Evolutionary conservation across 2,329 filamentous ascomycete genomes (phyloP).

Genomic region (Colletotrichum musicola): DNA sequence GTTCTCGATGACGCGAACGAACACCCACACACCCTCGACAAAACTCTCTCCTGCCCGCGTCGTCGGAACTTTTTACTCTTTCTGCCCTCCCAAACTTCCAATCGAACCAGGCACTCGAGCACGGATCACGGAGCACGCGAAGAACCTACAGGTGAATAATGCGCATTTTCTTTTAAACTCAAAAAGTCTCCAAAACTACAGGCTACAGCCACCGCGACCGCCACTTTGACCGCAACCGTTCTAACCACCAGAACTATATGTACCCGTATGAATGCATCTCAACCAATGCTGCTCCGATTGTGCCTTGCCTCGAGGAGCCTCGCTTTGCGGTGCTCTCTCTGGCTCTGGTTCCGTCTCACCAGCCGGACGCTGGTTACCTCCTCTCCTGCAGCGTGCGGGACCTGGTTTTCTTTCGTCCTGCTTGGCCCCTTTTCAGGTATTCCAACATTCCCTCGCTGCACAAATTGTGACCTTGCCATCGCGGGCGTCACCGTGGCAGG

Average conservation of each 20-base stretch:
- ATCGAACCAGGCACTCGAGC: too few relatives aligned
- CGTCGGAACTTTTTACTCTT: constrained; percentile 2
- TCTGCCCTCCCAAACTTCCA: neutral
- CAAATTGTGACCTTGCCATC: neutral
- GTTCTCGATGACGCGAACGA: constrained; percentile 9
- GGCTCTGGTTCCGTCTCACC: constrained; percentile 34
- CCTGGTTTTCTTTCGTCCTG: neutral
- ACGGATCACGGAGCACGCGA: neutral
- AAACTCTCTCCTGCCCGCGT: constrained; percentile 3
- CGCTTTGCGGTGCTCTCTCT: constrained; percentile 36
- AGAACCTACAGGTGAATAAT: too few relatives aligned
- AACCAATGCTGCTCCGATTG: constrained; percentile 29
- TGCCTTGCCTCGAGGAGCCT: constrained; percentile 19
- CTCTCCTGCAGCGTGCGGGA: neutral
- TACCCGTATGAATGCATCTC: constrained; percentile 31
- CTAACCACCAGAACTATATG: constrained; percentile 16
- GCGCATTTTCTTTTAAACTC: constrained; percentile 10
- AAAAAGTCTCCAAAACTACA: neutral
- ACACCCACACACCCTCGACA: neutral
- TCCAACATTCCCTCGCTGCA: constrained; percentile 5
- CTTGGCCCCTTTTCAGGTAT: neutral
- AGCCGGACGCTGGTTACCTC: constrained; percentile 39
- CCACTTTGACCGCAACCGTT: neutral
- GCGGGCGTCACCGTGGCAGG: neutral
- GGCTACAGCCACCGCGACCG: neutral